A percentile compares a stretch with the other conserved stretches of the same genome.
Conservation (phyloP, 2,329 filamentous ascomycete species). For the Drechmeria coniospora region DNA sequence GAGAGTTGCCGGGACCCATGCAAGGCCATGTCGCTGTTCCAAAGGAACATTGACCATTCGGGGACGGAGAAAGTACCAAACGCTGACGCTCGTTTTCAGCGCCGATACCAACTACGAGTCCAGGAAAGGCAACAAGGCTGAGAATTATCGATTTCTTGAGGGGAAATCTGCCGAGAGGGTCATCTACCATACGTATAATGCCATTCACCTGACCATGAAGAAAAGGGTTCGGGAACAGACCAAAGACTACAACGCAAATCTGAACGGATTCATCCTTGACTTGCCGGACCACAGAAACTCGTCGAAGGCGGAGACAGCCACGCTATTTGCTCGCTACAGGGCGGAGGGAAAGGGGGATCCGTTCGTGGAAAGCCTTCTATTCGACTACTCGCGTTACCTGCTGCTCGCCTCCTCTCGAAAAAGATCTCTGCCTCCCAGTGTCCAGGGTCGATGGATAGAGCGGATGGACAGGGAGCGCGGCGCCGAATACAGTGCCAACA, state of each 20-base stretch:
- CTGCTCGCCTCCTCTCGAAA: slow-evolving; percentile 24
- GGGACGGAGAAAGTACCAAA: background rate
- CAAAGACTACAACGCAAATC: background rate
- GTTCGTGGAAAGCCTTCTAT: slow-evolving; percentile 35
- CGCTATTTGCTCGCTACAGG: background rate
- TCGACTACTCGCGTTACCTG: slow-evolving; percentile 29
- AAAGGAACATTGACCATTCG: background rate
- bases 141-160: slow-evolving; percentile 2
- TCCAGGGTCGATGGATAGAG: slow-evolving; percentile 41
- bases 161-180: background rate
- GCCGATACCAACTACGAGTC: background rate
- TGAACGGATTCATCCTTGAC: background rate
- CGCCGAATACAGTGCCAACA: slow-evolving; percentile 41
- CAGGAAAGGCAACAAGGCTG: background rate
- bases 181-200: background rate
- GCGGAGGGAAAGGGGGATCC: slow-evolving; percentile 24
- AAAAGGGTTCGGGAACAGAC: background rate
- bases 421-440: slow-evolving; percentile 36
- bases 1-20: background rate
- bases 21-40: too few species aligned
- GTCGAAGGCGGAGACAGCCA: background rate
- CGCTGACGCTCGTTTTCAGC: background rate
- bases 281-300: background rate
- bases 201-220: background rate
- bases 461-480: slow-evolving; percentile 25